Base-by-base conservation (phyloP, 768 basidiomycete genomes). In the Tephrocybe sp. region DNA sequence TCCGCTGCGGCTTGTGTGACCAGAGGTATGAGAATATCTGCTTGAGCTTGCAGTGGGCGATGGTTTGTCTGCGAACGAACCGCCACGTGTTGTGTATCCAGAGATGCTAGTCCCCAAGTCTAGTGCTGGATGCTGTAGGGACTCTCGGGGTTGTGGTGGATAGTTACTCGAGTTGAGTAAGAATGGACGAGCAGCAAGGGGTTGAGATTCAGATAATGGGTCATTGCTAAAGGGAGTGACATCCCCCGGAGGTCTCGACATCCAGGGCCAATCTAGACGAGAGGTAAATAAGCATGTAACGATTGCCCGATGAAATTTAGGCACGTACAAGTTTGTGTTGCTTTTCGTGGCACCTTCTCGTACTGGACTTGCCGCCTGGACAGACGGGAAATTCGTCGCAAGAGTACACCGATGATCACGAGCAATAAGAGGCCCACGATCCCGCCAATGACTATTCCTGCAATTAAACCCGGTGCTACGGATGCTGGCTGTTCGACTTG, bases 221-320 rank as follows among this genome's bases (percentile, higher is more conserved):
- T 53, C 45, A 11, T 24, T 41, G 1, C 32, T 38, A 17, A 53
- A 53, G 11, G 51, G 45, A 7, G 45, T 41, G 14, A 53, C 28
- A 15, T 47, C 33, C 14, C 30, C 44, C 26, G 51, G 45, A 28
- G 41, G 20, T 3, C 45, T 21, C 2, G 45, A 37, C 37, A 39
- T 51, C 51, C 51, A 53, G 9, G 51, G 34, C 51, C 45, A 47
- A 11, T 53, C 51, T 53, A 10, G 7, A n/a, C 8, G 3, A 48
- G 30, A 30, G 6, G 23, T n/a, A 11, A n/a, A 20, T 25, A 12
- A 36, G 11, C n/a, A 26, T 3, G 24, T 3, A 9, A n/a, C 7
- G 15, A 15, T 4, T 5, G 7, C 15, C 6, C 15, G 12, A 9
- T 28, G 34, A 7, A 24, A 12, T n/a, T n/a, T n/a, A 30, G 20